Conservation (phyloP, 192 early-diverging fungal species). For the Mortierella alpina region DNA sequence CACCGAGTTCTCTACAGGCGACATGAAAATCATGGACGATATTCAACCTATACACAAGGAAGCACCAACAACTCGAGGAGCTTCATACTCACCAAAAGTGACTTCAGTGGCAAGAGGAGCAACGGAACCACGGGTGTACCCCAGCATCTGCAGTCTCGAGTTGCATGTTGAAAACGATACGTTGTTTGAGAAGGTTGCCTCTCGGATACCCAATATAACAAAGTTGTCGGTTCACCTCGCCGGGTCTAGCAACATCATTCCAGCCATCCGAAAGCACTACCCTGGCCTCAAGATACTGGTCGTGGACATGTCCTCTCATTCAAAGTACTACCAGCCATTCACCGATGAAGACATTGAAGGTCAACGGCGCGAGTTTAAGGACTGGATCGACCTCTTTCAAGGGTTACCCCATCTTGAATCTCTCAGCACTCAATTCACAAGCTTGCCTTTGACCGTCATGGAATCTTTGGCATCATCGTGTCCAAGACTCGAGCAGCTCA, state of each 20-base stretch:
- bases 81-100: not conserved
- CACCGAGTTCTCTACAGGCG: conserved; percentile 8
- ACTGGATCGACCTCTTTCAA: conserved; percentile 7
- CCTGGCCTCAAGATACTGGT: conserved; percentile 1
- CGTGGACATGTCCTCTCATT: not conserved
- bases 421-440: not conserved
- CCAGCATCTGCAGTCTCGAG: too few relatives aligned
- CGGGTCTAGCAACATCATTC: not conserved
- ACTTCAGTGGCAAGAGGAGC: not conserved
- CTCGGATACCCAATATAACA: not conserved
- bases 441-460: not conserved
- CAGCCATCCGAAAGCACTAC: not conserved
- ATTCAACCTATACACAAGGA: not conserved
- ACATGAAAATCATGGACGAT: conserved; percentile 8
- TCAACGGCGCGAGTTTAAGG: not conserved
- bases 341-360: not conserved
- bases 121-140: too few relatives aligned
- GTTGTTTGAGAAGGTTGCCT: not conserved
- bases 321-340: not conserved
- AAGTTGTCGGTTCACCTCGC: not conserved
- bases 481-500: not conserved
- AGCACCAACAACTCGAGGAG: not conserved
- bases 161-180: too few relatives aligned
- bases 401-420: not conserved
- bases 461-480: not conserved